Evolutionary conservation across 106 monocot genomes (phyloP), one percentile per base, ranked within the genome.

Genomic region (Apostasia shenzhenica): DNA sequence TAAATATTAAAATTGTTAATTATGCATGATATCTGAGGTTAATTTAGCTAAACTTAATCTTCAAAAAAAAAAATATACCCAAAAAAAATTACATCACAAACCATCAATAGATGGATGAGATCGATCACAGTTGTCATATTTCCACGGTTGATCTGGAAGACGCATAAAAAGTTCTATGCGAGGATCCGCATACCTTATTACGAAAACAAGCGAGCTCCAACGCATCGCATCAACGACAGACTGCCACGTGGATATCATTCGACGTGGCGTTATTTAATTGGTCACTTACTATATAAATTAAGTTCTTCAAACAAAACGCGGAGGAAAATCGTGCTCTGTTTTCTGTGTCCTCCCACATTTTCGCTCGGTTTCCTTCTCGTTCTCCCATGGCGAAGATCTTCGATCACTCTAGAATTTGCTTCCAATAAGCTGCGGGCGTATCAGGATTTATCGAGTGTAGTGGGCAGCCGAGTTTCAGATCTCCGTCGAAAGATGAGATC

Each of bases 401-500:
- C 6, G 6, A 42, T 63, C 45, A 42, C 11, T 63, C 62, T 63
- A 12, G 45, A 63, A 12, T 14, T 12, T 45, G 45, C 8, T 65
- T 26, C 26, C 26, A 26, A 26, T 26, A 26, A 26, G 26, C 26
- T 26, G 26, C 26, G 26, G 26, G 26, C 26, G 37, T 49, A 26
- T 13, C 48, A 6, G 14, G 48, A 37, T 65, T 47, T 14, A 49
- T 3, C 6, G 14, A 13, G 26, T 65, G 26, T 12, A 10, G 26
- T 37, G 8, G 37, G 48, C 2, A 8, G 37, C 13, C 47, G 48
- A 1, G 14, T 38, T 41, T 65, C 6, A 26, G 47, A 45, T 2
- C 42, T 65, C 37, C 65, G 59, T 37, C 48, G 48, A 6, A 65
- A 48, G 48, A 65, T 65, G 65, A 49, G 65, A 38, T 65, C 48